Evolutionary conservation across 2,329 filamentous ascomycete species (phyloP).

Genomic region (Drechslera avenae): DNA sequence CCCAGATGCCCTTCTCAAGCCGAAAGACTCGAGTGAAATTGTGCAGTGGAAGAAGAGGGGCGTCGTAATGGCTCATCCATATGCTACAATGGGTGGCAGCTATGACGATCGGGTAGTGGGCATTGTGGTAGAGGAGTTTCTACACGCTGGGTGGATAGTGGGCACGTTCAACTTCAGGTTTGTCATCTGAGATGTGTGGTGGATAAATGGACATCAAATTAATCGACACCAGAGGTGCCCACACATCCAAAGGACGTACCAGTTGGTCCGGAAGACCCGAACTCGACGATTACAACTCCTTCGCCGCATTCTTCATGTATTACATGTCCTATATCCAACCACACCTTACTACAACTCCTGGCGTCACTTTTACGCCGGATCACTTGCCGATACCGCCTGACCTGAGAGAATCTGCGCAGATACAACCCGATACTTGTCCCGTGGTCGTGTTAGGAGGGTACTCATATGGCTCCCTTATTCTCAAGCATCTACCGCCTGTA

Average conservation of each 20-base stretch:
- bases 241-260: slow-evolving; percentile 74
- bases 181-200: slow-evolving; percentile 3
- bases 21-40: background rate
- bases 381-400: slow-evolving; percentile 5
- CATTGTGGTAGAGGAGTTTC: slow-evolving; percentile 65
- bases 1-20: slow-evolving; percentile 33
- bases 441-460: slow-evolving; percentile 75
- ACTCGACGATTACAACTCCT: slow-evolving; percentile 78
- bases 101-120: slow-evolving; percentile 82
- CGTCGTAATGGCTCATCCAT: slow-evolving; percentile 84
- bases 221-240: slow-evolving; percentile 68
- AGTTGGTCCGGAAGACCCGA: slow-evolving; percentile 88
- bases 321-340: slow-evolving; percentile 67
- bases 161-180: slow-evolving; percentile 93
- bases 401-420: background rate
- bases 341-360: slow-evolving; percentile 15
- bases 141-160: slow-evolving; percentile 75
- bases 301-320: slow-evolving; percentile 77
- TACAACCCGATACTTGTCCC: slow-evolving; percentile 12
- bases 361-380: slow-evolving; percentile 23
- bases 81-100: slow-evolving; percentile 82
- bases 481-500: slow-evolving; percentile 70
- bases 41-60: slow-evolving; percentile 51
- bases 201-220: background rate
- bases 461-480: slow-evolving; percentile 87